Percentiles rank a stretch among this genome's conserved stretches.
These are phyloP conservation scores for Aspergillus sp. DNA, from an alignment of 2,329 filamentous ascomycete species.

Conservation along the genomic window DNA sequence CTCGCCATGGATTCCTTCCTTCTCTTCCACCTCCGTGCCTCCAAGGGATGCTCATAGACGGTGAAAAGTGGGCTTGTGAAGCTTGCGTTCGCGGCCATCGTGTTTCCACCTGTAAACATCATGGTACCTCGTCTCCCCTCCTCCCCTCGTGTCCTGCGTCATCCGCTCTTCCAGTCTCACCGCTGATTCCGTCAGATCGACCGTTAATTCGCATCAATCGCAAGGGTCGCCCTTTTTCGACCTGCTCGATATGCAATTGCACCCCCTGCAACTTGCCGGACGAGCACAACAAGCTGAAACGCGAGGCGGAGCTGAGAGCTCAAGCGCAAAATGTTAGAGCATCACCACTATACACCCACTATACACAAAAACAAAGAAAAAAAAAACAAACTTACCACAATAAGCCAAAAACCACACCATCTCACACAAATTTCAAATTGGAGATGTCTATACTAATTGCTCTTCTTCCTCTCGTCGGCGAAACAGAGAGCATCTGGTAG, in stretches of 20 bases:
- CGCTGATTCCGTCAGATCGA: slow-evolving; percentile 61
- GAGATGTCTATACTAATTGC: slow-evolving; percentile 19
- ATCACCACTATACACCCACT: neutral
- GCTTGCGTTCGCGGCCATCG: slow-evolving; percentile 95
- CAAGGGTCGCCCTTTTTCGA: slow-evolving; percentile 92
- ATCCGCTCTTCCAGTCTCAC: neutral
- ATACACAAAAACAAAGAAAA: neutral
- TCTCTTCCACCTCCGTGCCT: slow-evolving; percentile 3
- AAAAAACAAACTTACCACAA: neutral
- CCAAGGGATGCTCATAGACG: slow-evolving; percentile 73
- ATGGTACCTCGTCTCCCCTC: slow-evolving; percentile 55
- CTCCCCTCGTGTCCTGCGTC: neutral
- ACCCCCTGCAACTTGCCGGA: slow-evolving; percentile 87
- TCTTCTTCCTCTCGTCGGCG: slow-evolving; percentile 6
- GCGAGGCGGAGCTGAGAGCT: slow-evolving; percentile 30
- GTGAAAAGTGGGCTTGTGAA: slow-evolving; percentile 95
- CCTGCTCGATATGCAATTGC: slow-evolving; percentile 85
- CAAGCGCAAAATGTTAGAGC: slow-evolving; percentile 13
- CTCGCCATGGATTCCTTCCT: slow-evolving; percentile 6
- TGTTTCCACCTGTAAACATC: slow-evolving; percentile 94
- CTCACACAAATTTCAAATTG: slow-evolving; percentile 1
- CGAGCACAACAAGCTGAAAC: slow-evolving; percentile 70
- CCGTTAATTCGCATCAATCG: slow-evolving; percentile 93
- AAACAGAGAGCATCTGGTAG: slow-evolving; percentile 17
- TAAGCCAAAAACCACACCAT: neutral